These are phyloP conservation scores for Coelastrella sp. DNA, from an alignment of 139 green algal genomes.

Conservation along the genomic window DNA sequence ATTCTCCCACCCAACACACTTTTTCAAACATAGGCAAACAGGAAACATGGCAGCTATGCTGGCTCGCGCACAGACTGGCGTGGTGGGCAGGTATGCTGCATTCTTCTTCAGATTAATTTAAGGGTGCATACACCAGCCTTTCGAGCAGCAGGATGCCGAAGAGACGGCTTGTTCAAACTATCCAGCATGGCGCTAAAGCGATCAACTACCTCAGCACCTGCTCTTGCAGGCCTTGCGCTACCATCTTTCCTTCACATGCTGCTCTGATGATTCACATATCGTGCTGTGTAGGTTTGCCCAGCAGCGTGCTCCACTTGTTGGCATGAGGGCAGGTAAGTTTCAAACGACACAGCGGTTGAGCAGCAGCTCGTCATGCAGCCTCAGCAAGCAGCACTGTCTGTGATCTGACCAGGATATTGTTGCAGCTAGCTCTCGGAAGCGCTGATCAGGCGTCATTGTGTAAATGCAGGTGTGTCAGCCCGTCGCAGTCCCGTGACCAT, in stretches of 20 bases:
- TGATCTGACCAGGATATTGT: no score
- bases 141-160: background rate
- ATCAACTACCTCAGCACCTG: background rate
- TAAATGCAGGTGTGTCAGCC: constrained; percentile 3
- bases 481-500: background rate
- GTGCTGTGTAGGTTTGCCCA: background rate
- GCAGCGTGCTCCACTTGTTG: background rate
- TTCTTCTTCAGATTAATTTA: no score
- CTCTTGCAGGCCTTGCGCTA: background rate
- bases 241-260: background rate
- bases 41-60: constrained; percentile 2
- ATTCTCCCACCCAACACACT: background rate
- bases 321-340: constrained; percentile 30
- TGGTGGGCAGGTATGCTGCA: background rate
- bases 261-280: no score
- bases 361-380: no score
- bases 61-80: background rate
- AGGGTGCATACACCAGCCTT: no score
- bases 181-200: background rate
- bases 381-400: no score
- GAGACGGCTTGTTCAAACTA: background rate
- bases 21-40: background rate
- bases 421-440: no score
- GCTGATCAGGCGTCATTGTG: background rate
- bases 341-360: background rate